Evolutionary conservation across 306 rosid genomes (phyloP).

Genomic region (Cicer yamashitae): DNA sequence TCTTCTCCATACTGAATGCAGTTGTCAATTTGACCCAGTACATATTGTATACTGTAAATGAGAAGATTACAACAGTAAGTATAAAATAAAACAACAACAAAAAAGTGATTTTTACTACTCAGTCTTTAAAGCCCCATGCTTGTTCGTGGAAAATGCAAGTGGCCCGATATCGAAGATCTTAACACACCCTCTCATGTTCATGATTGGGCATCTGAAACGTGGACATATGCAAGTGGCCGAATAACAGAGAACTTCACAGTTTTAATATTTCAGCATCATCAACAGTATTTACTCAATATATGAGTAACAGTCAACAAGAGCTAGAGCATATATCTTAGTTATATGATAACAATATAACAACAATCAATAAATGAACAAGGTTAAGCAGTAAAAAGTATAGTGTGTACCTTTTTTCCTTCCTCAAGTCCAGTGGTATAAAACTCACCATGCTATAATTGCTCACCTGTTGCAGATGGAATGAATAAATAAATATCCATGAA

Average conservation of each 20-base stretch:
- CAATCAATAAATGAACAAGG: conserved; percentile 8
- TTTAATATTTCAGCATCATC: background rate
- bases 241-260: background rate
- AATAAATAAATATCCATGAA: conserved; percentile 20
- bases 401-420: conserved; percentile 79
- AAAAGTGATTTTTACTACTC: no score
- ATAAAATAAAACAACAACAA: background rate
- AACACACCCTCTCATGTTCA: background rate
- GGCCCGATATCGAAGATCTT: background rate
- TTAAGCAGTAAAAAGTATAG: conserved; percentile 6
- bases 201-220: background rate
- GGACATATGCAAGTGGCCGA: background rate
- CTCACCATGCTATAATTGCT: conserved; percentile 75
- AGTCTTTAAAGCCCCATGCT: no score
- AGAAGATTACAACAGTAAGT: conserved; percentile 33
- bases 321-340: conserved; percentile 13
- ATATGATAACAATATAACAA: background rate
- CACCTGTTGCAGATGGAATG: conserved; percentile 54
- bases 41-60: conserved; percentile 62
- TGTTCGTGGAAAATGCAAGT: background rate
- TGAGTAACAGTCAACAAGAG: background rate
- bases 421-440: conserved; percentile 85
- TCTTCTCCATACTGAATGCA: conserved; percentile 78
- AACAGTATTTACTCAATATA: background rate
- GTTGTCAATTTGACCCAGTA: conserved; percentile 68